Evolutionary conservation across 257 asterid species (phyloP), one percentile per base, ranked within the genome.

Genomic region (Solanum clarkiae): DNA sequence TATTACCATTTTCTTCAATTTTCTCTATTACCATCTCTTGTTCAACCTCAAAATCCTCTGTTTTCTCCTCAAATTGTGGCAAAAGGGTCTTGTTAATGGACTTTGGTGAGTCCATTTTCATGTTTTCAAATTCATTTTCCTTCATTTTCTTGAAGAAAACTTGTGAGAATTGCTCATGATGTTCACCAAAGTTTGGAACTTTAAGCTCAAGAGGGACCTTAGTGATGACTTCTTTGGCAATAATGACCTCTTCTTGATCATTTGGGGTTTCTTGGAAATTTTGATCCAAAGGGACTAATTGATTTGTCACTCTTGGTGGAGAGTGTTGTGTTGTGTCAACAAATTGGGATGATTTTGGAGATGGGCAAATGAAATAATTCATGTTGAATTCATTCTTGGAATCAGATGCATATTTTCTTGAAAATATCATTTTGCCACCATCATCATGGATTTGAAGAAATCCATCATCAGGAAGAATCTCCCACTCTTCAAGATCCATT

Each of bases 401-500:
- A 49, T 24, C 77, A 20, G 75, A 17, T 10, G 42, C 24, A 36
- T 85, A 86, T 72, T 87, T 93, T 69, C 93, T 90, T 2, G 96
- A 90, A 89, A 90, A 92, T 15, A 93, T 86, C 88, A 88, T 87
- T 54, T 91, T 84, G 10, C 92, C 93, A 3, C 69, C 92, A 84
- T 92, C 97, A 49, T 91, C 91, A 54, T 89, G 90, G 91, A 93
- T 90, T 80, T 92, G 91, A 49, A 94, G 98, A 74, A 88, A 91
- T 22, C 95, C 98, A 56, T 93, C 95, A 9, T 92, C 96, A 40
- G 98, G 89, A 80, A 95, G 90, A 18, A 95, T 85, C 86, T 94
- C 98, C 99, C 99, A 95, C 77, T 92, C 98, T 45, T 95, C 92
- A 42, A 93, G 89, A 86, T 93, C 98, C 93, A 83, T 83, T 3